These are phyloP conservation scores for Rhazya stricta DNA, from an alignment of 257 asterid species.

Conservation along the genomic window DNA sequence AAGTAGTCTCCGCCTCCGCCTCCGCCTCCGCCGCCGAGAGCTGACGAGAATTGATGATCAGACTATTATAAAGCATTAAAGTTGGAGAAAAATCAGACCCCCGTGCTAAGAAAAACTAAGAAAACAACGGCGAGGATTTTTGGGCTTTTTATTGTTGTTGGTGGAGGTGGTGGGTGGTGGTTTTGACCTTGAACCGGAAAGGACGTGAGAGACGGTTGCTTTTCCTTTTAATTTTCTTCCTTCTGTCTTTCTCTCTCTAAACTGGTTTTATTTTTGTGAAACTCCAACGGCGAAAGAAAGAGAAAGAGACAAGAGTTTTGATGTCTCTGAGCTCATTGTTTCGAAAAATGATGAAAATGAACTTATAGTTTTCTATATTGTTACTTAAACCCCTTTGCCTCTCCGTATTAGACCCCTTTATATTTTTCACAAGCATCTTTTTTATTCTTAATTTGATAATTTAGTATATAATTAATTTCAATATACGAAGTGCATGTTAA, in stretches of 20 bases:
- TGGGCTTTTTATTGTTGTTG: constrained; percentile 13
- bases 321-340: background rate
- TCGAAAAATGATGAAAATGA: background rate
- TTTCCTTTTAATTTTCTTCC: background rate
- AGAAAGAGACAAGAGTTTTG: constrained; percentile 4
- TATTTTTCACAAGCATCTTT: no score
- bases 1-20: constrained; percentile 19
- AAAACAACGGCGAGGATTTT: constrained; percentile 21
- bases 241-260: background rate
- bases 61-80: constrained; percentile 29
- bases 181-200: constrained; percentile 34
- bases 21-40: constrained; percentile 25
- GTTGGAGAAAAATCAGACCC: background rate
- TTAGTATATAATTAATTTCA: no score
- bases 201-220: constrained; percentile 30
- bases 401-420: no score
- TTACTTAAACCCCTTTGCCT: constrained; percentile 11
- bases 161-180: constrained; percentile 22
- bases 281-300: background rate
- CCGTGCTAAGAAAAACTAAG: constrained; percentile 2
- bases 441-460: no score
- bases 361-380: constrained; percentile 7
- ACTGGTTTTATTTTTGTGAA: background rate
- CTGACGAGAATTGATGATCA: constrained; percentile 27
- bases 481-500: no score